A percentile compares a stretch with the other conserved stretches of the same genome.
These are phyloP conservation scores for Hymenoscyphus albidus DNA, from an alignment of 2,329 filamentous ascomycete species.

Conservation along the genomic window DNA sequence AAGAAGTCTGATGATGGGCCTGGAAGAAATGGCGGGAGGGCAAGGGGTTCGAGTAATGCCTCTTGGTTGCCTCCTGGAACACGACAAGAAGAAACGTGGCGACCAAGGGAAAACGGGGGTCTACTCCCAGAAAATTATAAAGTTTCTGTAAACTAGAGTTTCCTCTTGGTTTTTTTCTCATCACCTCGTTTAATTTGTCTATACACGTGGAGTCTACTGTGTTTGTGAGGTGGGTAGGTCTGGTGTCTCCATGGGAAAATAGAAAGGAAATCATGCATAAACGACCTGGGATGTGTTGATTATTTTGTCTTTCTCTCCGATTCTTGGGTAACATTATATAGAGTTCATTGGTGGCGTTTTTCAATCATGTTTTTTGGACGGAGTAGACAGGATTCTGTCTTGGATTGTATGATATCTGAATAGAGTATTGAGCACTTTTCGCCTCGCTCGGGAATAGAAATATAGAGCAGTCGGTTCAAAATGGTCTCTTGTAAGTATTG, in stretches of 20 bases:
- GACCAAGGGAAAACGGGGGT: constrained; percentile 27
- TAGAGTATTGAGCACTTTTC: not conserved
- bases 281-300: not conserved
- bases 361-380: not conserved
- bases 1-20: constrained; percentile 41
- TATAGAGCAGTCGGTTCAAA: not conserved
- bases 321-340: constrained; percentile 7
- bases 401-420: constrained; percentile 8
- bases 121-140: constrained; percentile 1
- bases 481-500: no score
- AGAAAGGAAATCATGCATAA: not conserved
- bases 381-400: constrained; percentile 1
- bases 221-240: not conserved
- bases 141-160: constrained; percentile 13
- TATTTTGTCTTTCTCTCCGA: not conserved
- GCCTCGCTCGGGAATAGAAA: not conserved
- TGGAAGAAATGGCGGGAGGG: constrained; percentile 51
- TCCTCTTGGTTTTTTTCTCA: not conserved
- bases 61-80: constrained; percentile 76
- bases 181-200: not conserved
- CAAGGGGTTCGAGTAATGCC: constrained; percentile 44
- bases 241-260: not conserved
- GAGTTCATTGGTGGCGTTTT: constrained; percentile 7
- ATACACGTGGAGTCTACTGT: not conserved
- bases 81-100: constrained; percentile 84